Conservation (phyloP, 495 filamentous ascomycete genomes). For the Penicillium desertorum region DNA sequence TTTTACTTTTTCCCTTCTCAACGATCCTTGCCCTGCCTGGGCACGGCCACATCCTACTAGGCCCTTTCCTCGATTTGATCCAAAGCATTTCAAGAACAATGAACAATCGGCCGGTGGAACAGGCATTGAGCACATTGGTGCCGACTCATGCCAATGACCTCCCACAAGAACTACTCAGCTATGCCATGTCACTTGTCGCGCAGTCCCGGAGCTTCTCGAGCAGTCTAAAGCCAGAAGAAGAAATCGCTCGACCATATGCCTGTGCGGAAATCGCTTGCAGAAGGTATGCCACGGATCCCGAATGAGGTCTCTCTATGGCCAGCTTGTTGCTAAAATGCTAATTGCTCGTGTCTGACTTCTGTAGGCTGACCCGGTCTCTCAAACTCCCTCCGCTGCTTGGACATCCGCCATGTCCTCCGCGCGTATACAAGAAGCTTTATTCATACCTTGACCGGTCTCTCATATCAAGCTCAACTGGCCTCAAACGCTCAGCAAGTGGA, state of each 20-base stretch:
- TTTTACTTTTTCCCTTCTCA: not conserved
- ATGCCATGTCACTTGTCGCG: slow-evolving; percentile 77
- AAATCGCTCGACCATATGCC: slow-evolving; percentile 80
- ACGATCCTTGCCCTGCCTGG: not conserved
- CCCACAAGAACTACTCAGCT: slow-evolving; percentile 70
- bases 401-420: slow-evolving; percentile 78
- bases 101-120: slow-evolving; percentile 68
- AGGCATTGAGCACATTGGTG: slow-evolving; percentile 71
- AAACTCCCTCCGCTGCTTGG: slow-evolving; percentile 80
- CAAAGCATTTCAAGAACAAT: slow-evolving; percentile 25
- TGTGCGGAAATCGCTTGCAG: slow-evolving; percentile 93
- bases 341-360: not conserved
- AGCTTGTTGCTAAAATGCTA: slow-evolving; percentile 8
- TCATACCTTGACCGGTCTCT: slow-evolving; percentile 74
- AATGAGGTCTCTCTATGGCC: not conserved
- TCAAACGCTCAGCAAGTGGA: slow-evolving; percentile 32
- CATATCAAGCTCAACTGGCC: slow-evolving; percentile 37
- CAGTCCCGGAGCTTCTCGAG: slow-evolving; percentile 81
- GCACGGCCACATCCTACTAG: not conserved
- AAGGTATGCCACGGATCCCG: slow-evolving; percentile 49
- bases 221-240: slow-evolving; percentile 81
- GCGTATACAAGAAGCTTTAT: slow-evolving; percentile 82
- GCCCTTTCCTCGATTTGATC: not conserved
- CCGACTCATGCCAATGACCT: slow-evolving; percentile 72
- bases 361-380: slow-evolving; percentile 75